Percentiles rank a stretch among this genome's conserved stretches.
Evolutionary conservation across 768 basidiomycete species (phyloP).

Genomic region (Lentinula aciculospora): DNA sequence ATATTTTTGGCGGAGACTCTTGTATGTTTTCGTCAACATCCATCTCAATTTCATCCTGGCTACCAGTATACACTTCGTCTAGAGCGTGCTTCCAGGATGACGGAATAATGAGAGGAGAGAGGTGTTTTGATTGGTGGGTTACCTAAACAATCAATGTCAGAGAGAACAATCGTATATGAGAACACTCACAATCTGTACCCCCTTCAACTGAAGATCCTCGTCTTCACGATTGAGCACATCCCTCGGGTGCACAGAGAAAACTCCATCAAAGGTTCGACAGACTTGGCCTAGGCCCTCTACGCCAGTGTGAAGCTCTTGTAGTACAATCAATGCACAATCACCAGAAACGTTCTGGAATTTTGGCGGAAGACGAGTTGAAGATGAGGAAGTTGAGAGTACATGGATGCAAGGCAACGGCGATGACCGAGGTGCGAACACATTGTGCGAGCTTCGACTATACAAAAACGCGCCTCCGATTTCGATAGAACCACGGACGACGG

Average conservation of each 20-base stretch:
- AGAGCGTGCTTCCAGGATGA: conserved; percentile 34
- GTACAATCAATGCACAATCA: conserved; percentile 37
- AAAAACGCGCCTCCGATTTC: conserved; percentile 52
- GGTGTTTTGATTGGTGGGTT: conserved; percentile 28
- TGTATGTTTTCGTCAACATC: background rate
- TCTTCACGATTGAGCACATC: conserved; percentile 26
- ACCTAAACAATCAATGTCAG: conserved; percentile 21
- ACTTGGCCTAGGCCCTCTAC: conserved; percentile 63
- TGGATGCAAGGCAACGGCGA: conserved; percentile 64
- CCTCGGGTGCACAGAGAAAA: conserved; percentile 45
- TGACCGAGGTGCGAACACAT: conserved; percentile 71
- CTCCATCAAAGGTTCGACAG: conserved; percentile 55
- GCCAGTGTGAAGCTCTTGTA: conserved; percentile 54
- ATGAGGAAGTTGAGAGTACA: conserved; percentile 7
- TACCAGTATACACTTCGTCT: conserved; percentile 16
- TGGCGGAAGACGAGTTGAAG: conserved; percentile 9
- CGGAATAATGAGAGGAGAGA: conserved; percentile 30
- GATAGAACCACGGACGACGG: conserved; percentile 58
- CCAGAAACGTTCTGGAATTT: conserved; percentile 14
- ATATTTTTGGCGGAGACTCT: conserved; percentile 22
- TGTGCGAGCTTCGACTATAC: conserved; percentile 31
- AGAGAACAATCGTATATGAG: background rate
- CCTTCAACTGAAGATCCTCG: conserved; percentile 38
- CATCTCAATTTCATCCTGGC: conserved; percentile 2
- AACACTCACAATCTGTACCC: conserved; percentile 41